A percentile compares a stretch with the other conserved stretches of the same genome.
These are phyloP conservation scores for Penicillium tannophilum DNA, from an alignment of 495 filamentous ascomycete genomes.

Conservation along the genomic window DNA sequence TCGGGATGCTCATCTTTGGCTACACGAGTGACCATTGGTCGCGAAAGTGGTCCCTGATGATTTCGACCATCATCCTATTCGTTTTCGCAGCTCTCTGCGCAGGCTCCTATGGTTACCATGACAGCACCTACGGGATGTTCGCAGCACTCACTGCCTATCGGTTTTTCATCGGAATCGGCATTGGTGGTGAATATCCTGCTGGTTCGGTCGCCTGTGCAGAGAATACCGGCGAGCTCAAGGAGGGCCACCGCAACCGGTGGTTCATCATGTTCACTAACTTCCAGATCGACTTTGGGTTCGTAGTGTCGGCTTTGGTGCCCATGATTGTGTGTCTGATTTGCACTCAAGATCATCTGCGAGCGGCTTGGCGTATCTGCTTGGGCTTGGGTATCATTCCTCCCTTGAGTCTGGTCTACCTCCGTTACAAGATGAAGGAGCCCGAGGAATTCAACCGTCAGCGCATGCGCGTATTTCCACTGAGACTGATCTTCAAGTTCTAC, in stretches of 20 bases:
- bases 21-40: constrained; percentile 82
- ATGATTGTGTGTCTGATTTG: constrained; percentile 71
- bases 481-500: constrained; percentile 57
- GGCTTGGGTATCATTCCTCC: constrained; percentile 83
- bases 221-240: constrained; percentile 77
- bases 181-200: constrained; percentile 84
- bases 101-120: constrained; percentile 71
- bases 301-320: constrained; percentile 73
- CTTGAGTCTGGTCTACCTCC: constrained; percentile 70
- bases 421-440: constrained; percentile 77
- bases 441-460: constrained; percentile 72
- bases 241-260: constrained; percentile 81
- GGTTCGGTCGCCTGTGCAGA: constrained; percentile 85
- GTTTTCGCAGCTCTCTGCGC: constrained; percentile 79
- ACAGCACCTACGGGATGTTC: constrained; percentile 66
- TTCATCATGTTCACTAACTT: constrained; percentile 94
- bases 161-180: constrained; percentile 71
- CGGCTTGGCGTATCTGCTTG: constrained; percentile 74
- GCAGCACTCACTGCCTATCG: constrained; percentile 83
- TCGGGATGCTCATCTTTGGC: constrained; percentile 83
- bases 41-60: constrained; percentile 76
- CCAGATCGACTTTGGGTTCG: constrained; percentile 81
- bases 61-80: constrained; percentile 80
- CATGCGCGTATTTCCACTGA: constrained; percentile 54
- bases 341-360: constrained; percentile 67